Percentiles rank a stretch among this genome's conserved stretches.
Conservation (phyloP, 257 asterid genomes). For the Paraleonurus japonicus region DNA sequence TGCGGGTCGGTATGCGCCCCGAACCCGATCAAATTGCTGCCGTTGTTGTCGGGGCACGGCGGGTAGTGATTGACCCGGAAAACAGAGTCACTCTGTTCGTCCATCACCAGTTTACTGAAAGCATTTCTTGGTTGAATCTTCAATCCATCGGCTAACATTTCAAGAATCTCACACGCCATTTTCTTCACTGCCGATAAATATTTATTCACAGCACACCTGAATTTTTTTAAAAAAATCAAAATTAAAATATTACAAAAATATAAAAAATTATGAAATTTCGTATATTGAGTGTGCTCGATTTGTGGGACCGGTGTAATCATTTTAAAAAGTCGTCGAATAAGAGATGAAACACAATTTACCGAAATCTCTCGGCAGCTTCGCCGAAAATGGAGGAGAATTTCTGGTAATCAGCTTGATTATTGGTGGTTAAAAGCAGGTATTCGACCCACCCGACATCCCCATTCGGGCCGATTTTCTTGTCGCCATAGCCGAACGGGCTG, state of each 20-base stretch:
- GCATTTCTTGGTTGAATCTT: conserved; percentile 33
- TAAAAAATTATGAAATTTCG: neutral
- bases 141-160: conserved; percentile 59
- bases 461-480: conserved; percentile 64
- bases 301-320: no score
- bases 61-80: conserved; percentile 82
- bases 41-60: conserved; percentile 49
- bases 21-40: conserved; percentile 58
- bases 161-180: conserved; percentile 64
- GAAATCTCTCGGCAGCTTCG: conserved; percentile 52
- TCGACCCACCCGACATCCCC: conserved; percentile 88
- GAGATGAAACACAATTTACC: conserved; percentile 38
- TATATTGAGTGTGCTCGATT: no score
- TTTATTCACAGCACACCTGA: conserved; percentile 45
- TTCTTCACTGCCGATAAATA: conserved; percentile 49
- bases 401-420: conserved; percentile 39
- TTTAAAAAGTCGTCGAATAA: no score
- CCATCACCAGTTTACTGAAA: conserved; percentile 57
- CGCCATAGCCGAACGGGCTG: conserved; percentile 80
- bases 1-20: conserved; percentile 99
- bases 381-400: conserved; percentile 58
- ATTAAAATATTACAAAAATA: no score
- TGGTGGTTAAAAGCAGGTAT: conserved; percentile 57
- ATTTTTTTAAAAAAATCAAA: no score
- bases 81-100: conserved; percentile 68